Evolutionary conservation across 1,284 basidiomycete species (phyloP), one percentile per base, ranked within the genome.

Genomic region (Malassezia psittaci): DNA sequence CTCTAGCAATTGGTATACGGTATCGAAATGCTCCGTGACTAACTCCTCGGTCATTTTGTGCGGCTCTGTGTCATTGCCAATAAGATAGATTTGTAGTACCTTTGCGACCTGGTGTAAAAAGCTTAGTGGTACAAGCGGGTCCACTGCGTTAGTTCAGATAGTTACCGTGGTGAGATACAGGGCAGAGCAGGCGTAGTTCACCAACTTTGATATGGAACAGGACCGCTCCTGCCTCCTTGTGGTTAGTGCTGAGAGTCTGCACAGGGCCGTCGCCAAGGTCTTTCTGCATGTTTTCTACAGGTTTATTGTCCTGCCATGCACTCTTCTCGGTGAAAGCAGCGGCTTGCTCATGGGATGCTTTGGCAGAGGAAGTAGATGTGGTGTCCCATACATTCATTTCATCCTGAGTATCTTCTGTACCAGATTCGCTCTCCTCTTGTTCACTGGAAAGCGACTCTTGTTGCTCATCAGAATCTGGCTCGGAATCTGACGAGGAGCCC

Each of bases 41-140:
- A 64, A 51, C 35, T 69, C 65, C 51, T 72, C 69, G 5, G 67
- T 72, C 40, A 72, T 54, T 12, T 53, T 41, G 6, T 53, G 38
- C 1, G 63, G 60, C 39, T 40, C 48, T 21, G 62, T 57, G 33
- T 57, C 53, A 13, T 63, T 62, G 34, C 65, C 61, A 2, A 57
- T 59, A 21, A 71, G 62, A 41, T 72, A 71, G 33, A 64, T 62
- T 50, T 69, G 66, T n/a, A 71, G 48, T 49, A 68, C 64, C 45
- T 87, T 83, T 45, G 88, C 78, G 68, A 96, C 90, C 0, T 85
- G 83, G 67, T 87, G 83, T 21, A 96, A 76, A 74, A 94, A 96
- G 0, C 88, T 81, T 70, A 96, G 89, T 3, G 86, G 89, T 51
- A 90, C 83, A 24, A 93, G 77, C 0, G 90, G 90, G 70, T 96